phyloP scores from a whole-genome alignment of 1,284 basidiomycete species.

The Porogramme epimiltina region DNA sequence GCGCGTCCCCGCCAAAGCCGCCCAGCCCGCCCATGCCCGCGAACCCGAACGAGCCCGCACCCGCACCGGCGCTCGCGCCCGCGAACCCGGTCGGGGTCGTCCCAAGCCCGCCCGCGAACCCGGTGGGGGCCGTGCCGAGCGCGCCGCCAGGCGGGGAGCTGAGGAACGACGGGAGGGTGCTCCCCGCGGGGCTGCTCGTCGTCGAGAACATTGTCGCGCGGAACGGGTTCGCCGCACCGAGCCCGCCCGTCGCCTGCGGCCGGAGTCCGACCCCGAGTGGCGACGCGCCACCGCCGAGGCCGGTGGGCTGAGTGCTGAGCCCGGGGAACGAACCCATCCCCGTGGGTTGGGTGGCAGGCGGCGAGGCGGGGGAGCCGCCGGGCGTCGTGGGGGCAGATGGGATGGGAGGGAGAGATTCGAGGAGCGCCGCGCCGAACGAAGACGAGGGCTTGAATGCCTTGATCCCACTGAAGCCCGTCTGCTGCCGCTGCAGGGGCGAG shows the following conservation, averaged over 20 bases:
- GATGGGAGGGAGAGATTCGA: constrained; percentile 78
- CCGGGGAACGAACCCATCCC: constrained; percentile 13
- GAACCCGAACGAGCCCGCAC: constrained; percentile 22
- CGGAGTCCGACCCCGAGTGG: constrained; percentile 63
- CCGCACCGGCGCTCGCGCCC: constrained; percentile 6
- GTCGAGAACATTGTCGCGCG: constrained; percentile 47
- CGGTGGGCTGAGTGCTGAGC: constrained; percentile 28
- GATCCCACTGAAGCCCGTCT: constrained; percentile 81
- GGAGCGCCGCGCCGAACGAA: constrained; percentile 81
- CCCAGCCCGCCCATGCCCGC: too few species aligned
- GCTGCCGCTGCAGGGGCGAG: constrained; percentile 64
- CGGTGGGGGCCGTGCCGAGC: constrained; percentile 3
- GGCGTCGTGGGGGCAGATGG: constrained; percentile 58
- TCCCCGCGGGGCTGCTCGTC: constrained; percentile 13
- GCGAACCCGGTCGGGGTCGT: constrained; percentile 9
- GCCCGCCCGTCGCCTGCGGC: constrained; percentile 68
- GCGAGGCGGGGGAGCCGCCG: constrained; percentile 21
- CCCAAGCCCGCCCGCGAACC: constrained; percentile 21
- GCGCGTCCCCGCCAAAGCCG: constrained; percentile 18
- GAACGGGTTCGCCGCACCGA: constrained; percentile 73
- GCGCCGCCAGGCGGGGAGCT: constrained; percentile 12
- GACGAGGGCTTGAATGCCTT: constrained; percentile 93
- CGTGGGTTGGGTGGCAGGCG: constrained; percentile 23
- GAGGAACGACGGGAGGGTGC: constrained; percentile 18
- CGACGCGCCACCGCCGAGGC: constrained; percentile 26